A percentile compares a stretch with the other conserved stretches of the same genome.
Evolutionary conservation across 2,329 filamentous ascomycete genomes (phyloP).

Genomic region (Pseudopyricularia cyperi): DNA sequence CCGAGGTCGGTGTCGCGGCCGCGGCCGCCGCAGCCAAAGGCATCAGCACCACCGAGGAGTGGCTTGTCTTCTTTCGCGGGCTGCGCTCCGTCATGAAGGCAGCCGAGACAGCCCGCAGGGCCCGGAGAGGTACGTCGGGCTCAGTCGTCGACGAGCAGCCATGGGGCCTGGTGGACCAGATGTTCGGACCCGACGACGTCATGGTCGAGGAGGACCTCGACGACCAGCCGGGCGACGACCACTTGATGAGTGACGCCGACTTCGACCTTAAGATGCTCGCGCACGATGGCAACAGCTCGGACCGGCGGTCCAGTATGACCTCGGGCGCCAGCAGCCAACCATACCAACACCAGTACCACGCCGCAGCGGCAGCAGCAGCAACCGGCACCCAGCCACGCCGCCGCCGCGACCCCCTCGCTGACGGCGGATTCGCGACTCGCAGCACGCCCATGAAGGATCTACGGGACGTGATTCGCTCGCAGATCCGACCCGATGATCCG

Average conservation of each 20-base stretch:
- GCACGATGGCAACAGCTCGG: neutral
- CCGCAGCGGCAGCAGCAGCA: neutral
- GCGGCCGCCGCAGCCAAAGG: neutral
- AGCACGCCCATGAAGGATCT: conserved; percentile 3
- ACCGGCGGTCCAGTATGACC: neutral
- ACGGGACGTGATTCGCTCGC: conserved; percentile 1
- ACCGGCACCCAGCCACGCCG: neutral
- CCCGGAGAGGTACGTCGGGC: neutral
- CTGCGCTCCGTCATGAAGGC: conserved; percentile 2
- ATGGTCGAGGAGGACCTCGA: neutral
- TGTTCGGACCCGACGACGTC: conserved; percentile 1
- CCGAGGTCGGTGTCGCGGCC: neutral
- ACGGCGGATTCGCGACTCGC: conserved; percentile 1
- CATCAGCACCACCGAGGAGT: conserved; percentile 1
- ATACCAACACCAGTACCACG: neutral
- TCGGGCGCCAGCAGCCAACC: neutral
- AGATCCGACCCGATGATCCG: neutral
- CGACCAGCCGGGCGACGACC: neutral
- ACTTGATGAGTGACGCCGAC: neutral
- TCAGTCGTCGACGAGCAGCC: neutral
- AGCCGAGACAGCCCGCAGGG: neutral
- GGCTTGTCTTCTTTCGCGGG: conserved; percentile 2
- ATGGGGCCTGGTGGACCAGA: conserved; percentile 1
- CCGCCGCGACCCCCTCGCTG: neutral
- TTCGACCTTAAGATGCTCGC: neutral